Evolutionary conservation across 2,329 filamentous ascomycete genomes (phyloP), one percentile per base, ranked within the genome.

Genomic region (Beauveria varroae): DNA sequence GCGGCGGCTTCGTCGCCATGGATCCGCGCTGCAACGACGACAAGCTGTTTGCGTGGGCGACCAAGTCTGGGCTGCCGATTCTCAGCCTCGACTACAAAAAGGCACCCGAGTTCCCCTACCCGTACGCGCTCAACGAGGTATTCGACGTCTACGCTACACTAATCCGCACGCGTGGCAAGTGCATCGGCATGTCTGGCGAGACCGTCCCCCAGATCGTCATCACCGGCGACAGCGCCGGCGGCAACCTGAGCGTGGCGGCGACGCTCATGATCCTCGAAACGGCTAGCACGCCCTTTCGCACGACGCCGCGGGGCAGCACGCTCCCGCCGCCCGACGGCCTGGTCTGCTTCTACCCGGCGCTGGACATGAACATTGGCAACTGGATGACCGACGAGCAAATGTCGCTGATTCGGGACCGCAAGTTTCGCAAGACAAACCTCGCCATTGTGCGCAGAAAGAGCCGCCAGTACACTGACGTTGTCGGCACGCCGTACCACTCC

Each of bases 371-470:
- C 69, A 98, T 98, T 66, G 91, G 91, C 43, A 97, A 93, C 73
- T 99, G 95, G 95, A 98, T 99, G 93, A 93, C 91, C 0, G 93
- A 98, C 68, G 93, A 98, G 73, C 93, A 99, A 72, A 96, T 98
- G 91, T 86, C 91, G 0, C 77, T 99, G 63, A 96, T 99, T 65
- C 87, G 91, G 65, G 93, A 96, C 65, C 86, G 91, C 12, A 84
- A 86, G 62, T 86, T 87, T 71, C 84, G 91, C 26, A 87, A 87
- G 67, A 91, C 87, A 1, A 96, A 97, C 69, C 82, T 83, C 62
- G 83, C 85, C 28, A 89, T 98, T 60, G 78, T 97, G 12, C 83
- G 88, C 41, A 84, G 90, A 62, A 98, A 99, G 77, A 92, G 86
- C 65, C 89, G 91, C 76, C 90, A 97, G 70, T 98, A 96, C 72